These are phyloP conservation scores for Turritis glabra DNA, from an alignment of 345 rosid species.

Conservation along the genomic window DNA sequence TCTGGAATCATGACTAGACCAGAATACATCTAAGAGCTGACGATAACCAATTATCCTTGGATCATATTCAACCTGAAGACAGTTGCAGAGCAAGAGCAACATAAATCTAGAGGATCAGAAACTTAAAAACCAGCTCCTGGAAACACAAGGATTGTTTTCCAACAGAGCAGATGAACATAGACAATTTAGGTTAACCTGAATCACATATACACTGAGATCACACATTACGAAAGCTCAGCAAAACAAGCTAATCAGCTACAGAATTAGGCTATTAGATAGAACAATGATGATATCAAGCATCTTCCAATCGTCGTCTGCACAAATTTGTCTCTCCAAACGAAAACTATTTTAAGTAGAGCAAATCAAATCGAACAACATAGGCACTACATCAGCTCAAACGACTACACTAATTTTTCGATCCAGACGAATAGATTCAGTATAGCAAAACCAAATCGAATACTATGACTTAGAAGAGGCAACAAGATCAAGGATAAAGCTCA, in stretches of 20 bases:
- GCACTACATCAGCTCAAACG: background rate
- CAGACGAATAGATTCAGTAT: background rate
- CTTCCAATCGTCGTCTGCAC: background rate
- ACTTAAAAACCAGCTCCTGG: background rate
- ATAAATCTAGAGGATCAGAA: background rate
- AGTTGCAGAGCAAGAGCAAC: background rate
- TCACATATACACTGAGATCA: background rate
- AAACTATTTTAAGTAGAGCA: background rate
- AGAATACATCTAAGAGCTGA: conserved; percentile 82
- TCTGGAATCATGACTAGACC: conserved; percentile 92
- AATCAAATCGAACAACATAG: conserved; percentile 2
- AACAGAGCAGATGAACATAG: background rate
- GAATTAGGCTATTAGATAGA: background rate
- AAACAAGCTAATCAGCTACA: conserved; percentile 6
- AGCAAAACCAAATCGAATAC: background rate
- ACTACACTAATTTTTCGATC: background rate
- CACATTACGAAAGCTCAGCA: background rate
- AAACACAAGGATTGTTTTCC: background rate
- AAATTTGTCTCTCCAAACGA: background rate
- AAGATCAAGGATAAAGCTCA: background rate
- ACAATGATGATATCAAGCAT: background rate
- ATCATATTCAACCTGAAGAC: conserved; percentile 82
- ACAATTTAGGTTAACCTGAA: background rate
- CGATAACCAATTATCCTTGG: conserved; percentile 59
- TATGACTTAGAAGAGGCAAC: background rate